Evolutionary conservation across 108 stramenopile genomes (phyloP).

Genomic region (Discostella stelligeroides): DNA sequence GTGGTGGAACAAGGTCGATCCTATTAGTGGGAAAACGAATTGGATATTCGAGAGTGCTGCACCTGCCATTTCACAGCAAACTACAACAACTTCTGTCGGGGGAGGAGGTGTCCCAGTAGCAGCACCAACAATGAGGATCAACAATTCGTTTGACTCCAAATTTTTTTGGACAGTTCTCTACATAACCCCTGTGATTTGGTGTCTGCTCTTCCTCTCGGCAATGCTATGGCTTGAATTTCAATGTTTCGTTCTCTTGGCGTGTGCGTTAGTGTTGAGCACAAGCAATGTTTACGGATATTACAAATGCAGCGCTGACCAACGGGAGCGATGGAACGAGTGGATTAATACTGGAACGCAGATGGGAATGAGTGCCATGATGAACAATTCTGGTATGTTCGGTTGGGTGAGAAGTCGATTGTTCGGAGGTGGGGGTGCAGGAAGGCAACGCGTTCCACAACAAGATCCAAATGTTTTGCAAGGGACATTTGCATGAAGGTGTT

Average conservation of each 20-base stretch:
- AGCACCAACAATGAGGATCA: constrained; percentile 7
- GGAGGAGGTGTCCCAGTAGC: no score
- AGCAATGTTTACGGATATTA: constrained; percentile 97
- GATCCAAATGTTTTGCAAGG: constrained; percentile 25
- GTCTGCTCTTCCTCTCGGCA: constrained; percentile 65
- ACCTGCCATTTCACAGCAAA: constrained; percentile 16
- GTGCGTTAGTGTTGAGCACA: constrained; percentile 75
- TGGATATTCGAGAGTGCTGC: constrained; percentile 94
- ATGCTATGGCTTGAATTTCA: constrained; percentile 79
- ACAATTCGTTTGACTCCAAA: constrained; percentile 74
- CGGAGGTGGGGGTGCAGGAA: neutral
- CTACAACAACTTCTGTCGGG: neutral
- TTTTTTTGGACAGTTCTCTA: constrained; percentile 96
- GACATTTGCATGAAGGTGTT: constrained; percentile 25
- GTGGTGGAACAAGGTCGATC: constrained; percentile 97
- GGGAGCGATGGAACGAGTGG: constrained; percentile 74
- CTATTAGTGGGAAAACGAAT: constrained; percentile 60
- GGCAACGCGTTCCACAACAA: constrained; percentile 19
- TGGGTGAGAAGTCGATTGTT: constrained; percentile 7
- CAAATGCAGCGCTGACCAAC: constrained; percentile 91
- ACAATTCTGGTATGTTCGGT: constrained; percentile 29
- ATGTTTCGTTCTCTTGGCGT: constrained; percentile 87
- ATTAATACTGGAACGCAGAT: constrained; percentile 65
- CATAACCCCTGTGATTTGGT: constrained; percentile 84
- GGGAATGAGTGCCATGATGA: constrained; percentile 67